Base-by-base conservation (phyloP, 2,329 filamentous ascomycete genomes). In the Chalaropsis thielavioides region DNA sequence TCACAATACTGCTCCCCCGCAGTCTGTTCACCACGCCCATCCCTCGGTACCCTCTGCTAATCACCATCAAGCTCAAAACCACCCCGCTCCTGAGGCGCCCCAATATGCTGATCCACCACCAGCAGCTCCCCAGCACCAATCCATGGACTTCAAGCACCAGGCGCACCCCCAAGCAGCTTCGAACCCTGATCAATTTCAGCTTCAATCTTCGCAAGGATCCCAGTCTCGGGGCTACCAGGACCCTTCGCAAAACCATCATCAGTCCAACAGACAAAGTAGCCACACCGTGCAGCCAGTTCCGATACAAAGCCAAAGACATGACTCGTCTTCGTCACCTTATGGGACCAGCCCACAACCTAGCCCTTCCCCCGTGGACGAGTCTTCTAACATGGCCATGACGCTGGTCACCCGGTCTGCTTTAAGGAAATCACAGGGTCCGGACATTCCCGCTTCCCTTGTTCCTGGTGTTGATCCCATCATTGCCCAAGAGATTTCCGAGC, bases 381-480 rank as follows among this genome's bases (percentile, higher is more conserved):
- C 64, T 2, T 67, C 67, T 22, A 63, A 63, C 63, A 65, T 68
- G 67, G 67, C 62, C 49, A 68, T 60, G 58, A 66, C 66, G 15
- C 59, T 65, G 46, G 65, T 66, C 41, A 66, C 56, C 19, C 49
- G 65, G 17, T 38, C 64, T 35, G 60, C 31, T 13, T 58, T 54
- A 27, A 22, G 31, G 1, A 58, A 41, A 15, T 65, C 63, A 7
- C 60, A 64, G n/a, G 56, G 63, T 1, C 78, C 80, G 0, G 71
- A 76, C 3, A 75, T 85, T 1, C 84, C 84, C 3, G 72, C 81
- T 1, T 82, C 83, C 2, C 74, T 87, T 24, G 79, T 86, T 7
- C 81, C 83, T n/a, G 83, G 83, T 2, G 76, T 84, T 31, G 83
- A 86, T 67, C 81, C 81, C 2, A 72, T 71, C 19, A 73, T 84